A percentile compares a stretch with the other conserved stretches of the same genome.
phyloP scores from a whole-genome alignment of 169 alveolate species.

The Perkinsus olseni region DNA sequence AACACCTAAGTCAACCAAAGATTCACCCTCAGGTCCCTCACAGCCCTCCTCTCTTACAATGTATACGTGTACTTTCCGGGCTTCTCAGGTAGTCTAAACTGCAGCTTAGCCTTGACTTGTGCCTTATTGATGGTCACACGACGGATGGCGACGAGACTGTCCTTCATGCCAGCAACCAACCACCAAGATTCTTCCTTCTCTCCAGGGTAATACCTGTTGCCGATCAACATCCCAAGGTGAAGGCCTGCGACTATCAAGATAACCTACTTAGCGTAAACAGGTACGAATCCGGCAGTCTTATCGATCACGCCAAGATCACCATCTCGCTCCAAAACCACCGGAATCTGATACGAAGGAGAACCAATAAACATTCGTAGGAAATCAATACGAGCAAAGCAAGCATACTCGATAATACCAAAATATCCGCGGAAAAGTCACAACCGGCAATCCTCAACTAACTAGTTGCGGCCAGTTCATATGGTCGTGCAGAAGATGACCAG shows the following conservation, averaged over 20 bases:
- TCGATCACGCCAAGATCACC: slow-evolving; percentile 37
- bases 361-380: slow-evolving; percentile 16
- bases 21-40: neutral
- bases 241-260: slow-evolving; percentile 16
- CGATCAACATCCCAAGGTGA: slow-evolving; percentile 23
- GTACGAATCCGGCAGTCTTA: slow-evolving; percentile 27
- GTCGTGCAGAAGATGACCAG: slow-evolving; percentile 7
- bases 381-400: slow-evolving; percentile 21
- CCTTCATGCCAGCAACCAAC: slow-evolving; percentile 87
- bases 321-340: slow-evolving; percentile 33
- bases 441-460: too few species aligned
- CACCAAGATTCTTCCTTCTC: slow-evolving; percentile 98
- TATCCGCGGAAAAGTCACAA: too few species aligned
- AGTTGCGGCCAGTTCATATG: slow-evolving; percentile 32
- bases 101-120: slow-evolving; percentile 51
- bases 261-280: slow-evolving; percentile 24
- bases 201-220: slow-evolving; percentile 72
- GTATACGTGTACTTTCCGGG: slow-evolving; percentile 57
- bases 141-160: slow-evolving; percentile 73
- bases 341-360: neutral
- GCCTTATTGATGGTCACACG: slow-evolving; percentile 61
- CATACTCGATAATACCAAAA: too few species aligned
- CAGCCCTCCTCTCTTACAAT: slow-evolving; percentile 20
- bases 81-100: slow-evolving; percentile 61
- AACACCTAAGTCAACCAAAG: slow-evolving; percentile 7